Conservation (phyloP, 169 alveolate genomes). For the Cyclospora cayetanensis region DNA sequence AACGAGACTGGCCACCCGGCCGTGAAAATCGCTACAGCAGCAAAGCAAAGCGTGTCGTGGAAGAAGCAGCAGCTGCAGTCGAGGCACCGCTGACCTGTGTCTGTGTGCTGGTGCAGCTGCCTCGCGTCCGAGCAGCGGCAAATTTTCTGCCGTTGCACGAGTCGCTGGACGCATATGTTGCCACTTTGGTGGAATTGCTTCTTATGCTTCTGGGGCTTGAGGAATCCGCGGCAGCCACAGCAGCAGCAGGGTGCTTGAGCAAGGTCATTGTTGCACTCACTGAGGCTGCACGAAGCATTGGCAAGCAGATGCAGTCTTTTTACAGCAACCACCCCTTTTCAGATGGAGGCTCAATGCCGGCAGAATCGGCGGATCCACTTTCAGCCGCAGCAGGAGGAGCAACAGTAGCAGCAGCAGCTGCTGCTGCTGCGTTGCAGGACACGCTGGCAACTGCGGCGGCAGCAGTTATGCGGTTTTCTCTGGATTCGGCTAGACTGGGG, state of each 20-base stretch:
- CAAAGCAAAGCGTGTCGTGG: neutral
- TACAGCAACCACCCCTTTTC: too few species aligned
- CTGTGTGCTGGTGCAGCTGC: conserved; percentile 52
- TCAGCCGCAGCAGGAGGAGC: neutral
- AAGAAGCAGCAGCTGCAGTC: conserved; percentile 45
- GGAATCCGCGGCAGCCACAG: neutral
- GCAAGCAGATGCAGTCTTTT: conserved; percentile 14
- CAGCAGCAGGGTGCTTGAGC: conserved; percentile 40
- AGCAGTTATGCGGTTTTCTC: neutral
- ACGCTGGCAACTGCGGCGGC: neutral
- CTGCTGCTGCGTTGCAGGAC: conserved; percentile 29
- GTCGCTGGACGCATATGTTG: neutral
- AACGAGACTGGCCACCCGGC: neutral
- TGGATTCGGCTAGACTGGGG: conserved; percentile 5
- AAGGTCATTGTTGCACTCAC: conserved; percentile 52
- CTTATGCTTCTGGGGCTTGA: neutral
- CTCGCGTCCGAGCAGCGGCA: neutral
- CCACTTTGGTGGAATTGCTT: conserved; percentile 28
- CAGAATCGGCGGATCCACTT: neutral
- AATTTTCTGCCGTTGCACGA: neutral
- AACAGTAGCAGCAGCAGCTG: neutral
- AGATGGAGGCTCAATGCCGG: neutral
- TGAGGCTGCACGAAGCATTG: conserved; percentile 33
- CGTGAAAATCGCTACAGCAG: conserved; percentile 31
- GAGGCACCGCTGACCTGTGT: conserved; percentile 60